Conservation (phyloP, 1,284 basidiomycete genomes). For the Porogramme epimiltina region DNA sequence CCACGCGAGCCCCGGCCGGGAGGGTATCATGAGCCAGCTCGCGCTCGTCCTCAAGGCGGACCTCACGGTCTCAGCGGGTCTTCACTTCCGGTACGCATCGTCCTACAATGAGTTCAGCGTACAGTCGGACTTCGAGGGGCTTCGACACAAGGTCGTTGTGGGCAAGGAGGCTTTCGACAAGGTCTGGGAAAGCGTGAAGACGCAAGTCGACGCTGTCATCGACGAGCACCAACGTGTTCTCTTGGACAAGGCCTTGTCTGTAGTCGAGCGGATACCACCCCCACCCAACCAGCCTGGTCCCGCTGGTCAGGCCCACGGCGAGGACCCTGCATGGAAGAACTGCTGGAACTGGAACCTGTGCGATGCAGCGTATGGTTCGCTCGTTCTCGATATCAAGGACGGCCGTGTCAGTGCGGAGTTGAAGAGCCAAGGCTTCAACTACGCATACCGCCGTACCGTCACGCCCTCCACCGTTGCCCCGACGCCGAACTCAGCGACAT, state of each 20-base stretch:
- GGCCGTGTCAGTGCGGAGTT: conserved; percentile 91
- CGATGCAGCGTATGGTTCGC: conserved; percentile 89
- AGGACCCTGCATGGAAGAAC: conserved; percentile 94
- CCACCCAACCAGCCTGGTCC: conserved; percentile 58
- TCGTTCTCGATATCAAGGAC: conserved; percentile 89
- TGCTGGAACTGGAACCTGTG: conserved; percentile 99
- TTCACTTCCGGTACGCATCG: conserved; percentile 96
- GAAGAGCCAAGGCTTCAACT: conserved; percentile 96
- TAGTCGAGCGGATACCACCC: conserved; percentile 80
- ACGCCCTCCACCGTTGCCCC: conserved; percentile 45
- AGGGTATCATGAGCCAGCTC: conserved; percentile 91
- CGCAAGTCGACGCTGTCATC: conserved; percentile 89
- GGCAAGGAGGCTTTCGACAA: conserved; percentile 87
- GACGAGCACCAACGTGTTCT: conserved; percentile 90
- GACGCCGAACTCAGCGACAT: conserved; percentile 42
- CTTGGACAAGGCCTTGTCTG: conserved; percentile 87
- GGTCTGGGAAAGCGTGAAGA: conserved; percentile 93
- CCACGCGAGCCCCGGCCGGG: conserved; percentile 91
- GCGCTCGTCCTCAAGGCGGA: conserved; percentile 92
- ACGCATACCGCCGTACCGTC: conserved; percentile 82
- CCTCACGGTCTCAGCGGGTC: conserved; percentile 90
- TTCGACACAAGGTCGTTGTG: conserved; percentile 78
- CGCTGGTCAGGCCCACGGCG: conserved; percentile 53
- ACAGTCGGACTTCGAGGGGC: conserved; percentile 87
- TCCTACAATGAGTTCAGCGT: conserved; percentile 98